A percentile compares a stretch with the other conserved stretches of the same genome.
Evolutionary conservation across 352 stramenopile genomes (phyloP).

Genomic region (Aphanomyces cochlioides): DNA sequence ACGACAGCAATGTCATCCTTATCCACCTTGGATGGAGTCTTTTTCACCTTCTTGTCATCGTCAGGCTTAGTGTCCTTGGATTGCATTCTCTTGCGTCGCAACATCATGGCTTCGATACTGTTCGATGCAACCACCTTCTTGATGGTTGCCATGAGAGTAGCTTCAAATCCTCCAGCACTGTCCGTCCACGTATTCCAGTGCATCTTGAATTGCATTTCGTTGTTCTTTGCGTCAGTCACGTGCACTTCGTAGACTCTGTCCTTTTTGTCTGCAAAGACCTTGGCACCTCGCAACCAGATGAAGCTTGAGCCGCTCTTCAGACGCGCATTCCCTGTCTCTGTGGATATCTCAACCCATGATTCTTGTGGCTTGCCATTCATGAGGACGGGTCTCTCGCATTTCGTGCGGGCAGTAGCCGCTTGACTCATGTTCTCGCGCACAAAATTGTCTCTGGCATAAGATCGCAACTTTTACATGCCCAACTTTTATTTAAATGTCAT

Average conservation of each 20-base stretch:
- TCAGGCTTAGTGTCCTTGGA: neutral
- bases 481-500: too few relatives aligned
- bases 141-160: conserved; percentile 3
- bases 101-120: conserved; percentile 17
- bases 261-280: conserved; percentile 10
- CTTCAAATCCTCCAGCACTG: neutral
- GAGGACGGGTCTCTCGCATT: conserved; percentile 3
- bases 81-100: neutral
- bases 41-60: too few relatives aligned
- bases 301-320: conserved; percentile 9
- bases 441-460: too few relatives aligned
- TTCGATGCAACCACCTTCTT: conserved; percentile 8
- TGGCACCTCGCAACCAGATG: conserved; percentile 18
- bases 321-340: conserved; percentile 11
- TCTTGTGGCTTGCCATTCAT: neutral
- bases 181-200: conserved; percentile 1
- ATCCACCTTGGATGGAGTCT: neutral
- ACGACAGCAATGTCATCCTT: neutral
- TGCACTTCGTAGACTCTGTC: conserved; percentile 11
- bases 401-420: too few relatives aligned
- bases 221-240: conserved; percentile 6
- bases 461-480: too few relatives aligned
- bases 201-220: conserved; percentile 11
- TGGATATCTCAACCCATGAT: conserved; percentile 23
- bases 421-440: neutral